Evolutionary conservation across 352 stramenopile genomes (phyloP), one percentile per base, ranked within the genome.

Genomic region (Globisporangium solare): DNA sequence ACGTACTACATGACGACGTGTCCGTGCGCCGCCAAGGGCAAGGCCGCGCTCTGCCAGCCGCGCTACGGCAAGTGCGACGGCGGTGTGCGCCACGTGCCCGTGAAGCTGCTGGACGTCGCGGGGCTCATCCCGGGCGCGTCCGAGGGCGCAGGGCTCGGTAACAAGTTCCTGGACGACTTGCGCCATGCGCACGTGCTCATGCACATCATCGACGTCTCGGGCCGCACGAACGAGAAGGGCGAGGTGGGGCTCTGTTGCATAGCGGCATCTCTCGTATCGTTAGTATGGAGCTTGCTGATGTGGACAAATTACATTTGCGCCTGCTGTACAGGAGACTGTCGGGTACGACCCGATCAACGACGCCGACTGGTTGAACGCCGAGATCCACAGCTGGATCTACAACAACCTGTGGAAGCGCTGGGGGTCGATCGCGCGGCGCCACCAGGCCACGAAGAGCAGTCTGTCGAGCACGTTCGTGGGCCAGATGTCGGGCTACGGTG

Each of bases 91-190:
- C 74, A 92, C 66, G 79, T 95, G 47, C 83, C 85, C 6, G 80
- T 95, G 17, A 93, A 93, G 72, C 63, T 95, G 27, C 68, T 95
- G 49, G 85, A 95, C 59, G 79, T 95, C 7, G 85, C 85, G 0
- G 85, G 85, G 0, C 60, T 95, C 7, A 92, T 95, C 49, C 83
- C 85, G 0, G 85, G 85, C 4, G 86, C 86, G 0, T 97, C 84
- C 1, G 79, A 98, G 39, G 94, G 94, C 24, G 89, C 92, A 20
- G 97, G 97, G 0, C 78, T 99, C 0, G 98, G 98, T 17, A 99
- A 99, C 76, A 95, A 99, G 68, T 99, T 99, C 71, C 79, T 99
- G 14, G 92, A 96, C 58, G 87, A 96, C 61, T 60, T 96, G 42
- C 85, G 87, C 11, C 85, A 95, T 51, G 87, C 87, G 7, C 76